phyloP scores from a whole-genome alignment of 1,284 basidiomycete genomes.

The Boletus austroedulis region DNA sequence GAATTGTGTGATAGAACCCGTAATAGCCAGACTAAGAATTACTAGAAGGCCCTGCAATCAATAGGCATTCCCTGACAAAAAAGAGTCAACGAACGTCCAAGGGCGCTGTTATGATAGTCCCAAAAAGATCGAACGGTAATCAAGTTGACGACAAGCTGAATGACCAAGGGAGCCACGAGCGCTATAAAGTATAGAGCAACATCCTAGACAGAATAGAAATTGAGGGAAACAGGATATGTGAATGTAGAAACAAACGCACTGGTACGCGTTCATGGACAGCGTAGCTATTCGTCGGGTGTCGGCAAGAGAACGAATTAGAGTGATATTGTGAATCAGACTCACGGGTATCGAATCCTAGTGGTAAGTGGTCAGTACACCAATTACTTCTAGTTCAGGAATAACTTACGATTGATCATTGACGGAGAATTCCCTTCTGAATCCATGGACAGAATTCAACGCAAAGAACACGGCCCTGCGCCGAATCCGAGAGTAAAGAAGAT shows the following conservation, averaged over 20 bases:
- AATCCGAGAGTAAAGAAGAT: constrained; percentile 1
- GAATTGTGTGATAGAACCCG: constrained; percentile 81
- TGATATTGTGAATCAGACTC: constrained; percentile 28
- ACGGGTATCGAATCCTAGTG: constrained; percentile 55
- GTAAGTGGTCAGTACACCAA: neutral
- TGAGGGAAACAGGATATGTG: neutral
- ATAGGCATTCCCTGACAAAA: constrained; percentile 12
- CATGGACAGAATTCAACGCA: constrained; percentile 67
- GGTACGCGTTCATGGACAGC: constrained; percentile 85
- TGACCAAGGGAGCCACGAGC: constrained; percentile 61
- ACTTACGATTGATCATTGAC: constrained; percentile 73
- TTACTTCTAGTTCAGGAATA: neutral
- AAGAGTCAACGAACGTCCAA: constrained; percentile 59
- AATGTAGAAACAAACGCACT: constrained; percentile 39
- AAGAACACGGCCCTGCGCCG: constrained; percentile 60
- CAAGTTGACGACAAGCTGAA: constrained; percentile 68
- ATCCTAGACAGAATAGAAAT: constrained; percentile 37
- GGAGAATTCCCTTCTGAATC: constrained; percentile 84
- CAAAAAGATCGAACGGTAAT: constrained; percentile 76
- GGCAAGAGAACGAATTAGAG: constrained; percentile 17
- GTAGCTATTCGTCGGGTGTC: constrained; percentile 54
- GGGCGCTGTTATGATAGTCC: constrained; percentile 82
- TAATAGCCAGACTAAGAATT: constrained; percentile 69
- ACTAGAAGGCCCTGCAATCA: constrained; percentile 43
- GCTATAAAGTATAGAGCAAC: constrained; percentile 66